phyloP scores from a whole-genome alignment of 31 red algal species.

The Odonthalia washingtoniensis region DNA sequence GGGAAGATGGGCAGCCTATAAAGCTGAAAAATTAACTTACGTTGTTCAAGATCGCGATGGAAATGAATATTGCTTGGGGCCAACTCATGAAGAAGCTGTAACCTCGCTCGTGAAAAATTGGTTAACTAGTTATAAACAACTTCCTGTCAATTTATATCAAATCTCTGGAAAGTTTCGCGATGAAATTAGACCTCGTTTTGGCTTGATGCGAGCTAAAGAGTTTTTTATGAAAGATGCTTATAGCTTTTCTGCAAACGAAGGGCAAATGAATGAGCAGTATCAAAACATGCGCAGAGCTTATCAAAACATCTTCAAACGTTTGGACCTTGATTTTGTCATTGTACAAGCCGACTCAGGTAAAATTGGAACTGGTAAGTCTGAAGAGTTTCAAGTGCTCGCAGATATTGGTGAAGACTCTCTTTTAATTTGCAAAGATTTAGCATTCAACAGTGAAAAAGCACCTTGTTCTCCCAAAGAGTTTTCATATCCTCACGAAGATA shows the following conservation, averaged over 20 bases:
- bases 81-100: conserved; percentile 25
- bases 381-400: conserved; percentile 13
- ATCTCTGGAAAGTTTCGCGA: conserved; percentile 25
- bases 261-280: background rate
- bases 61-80: background rate
- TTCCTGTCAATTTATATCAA: conserved; percentile 26
- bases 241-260: background rate
- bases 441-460: conserved; percentile 26
- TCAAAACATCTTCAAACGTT: conserved; percentile 3
- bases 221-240: conserved; percentile 36
- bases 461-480: background rate
- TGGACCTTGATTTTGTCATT: background rate
- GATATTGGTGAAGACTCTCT: conserved; percentile 29
- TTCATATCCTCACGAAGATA: background rate
- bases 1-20: conserved; percentile 1
- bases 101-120: background rate
- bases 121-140: conserved; percentile 19
- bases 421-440: background rate
- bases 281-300: conserved; percentile 1
- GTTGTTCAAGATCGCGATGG: conserved; percentile 20
- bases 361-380: conserved; percentile 3
- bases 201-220: conserved; percentile 18
- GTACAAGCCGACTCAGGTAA: conserved; percentile 10
- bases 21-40: background rate
- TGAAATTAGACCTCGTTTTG: conserved; percentile 3